These are phyloP conservation scores for Rhytidiadelphus loreus DNA, from an alignment of 225 moss, liverwort and hornwort species.

Conservation along the genomic window DNA sequence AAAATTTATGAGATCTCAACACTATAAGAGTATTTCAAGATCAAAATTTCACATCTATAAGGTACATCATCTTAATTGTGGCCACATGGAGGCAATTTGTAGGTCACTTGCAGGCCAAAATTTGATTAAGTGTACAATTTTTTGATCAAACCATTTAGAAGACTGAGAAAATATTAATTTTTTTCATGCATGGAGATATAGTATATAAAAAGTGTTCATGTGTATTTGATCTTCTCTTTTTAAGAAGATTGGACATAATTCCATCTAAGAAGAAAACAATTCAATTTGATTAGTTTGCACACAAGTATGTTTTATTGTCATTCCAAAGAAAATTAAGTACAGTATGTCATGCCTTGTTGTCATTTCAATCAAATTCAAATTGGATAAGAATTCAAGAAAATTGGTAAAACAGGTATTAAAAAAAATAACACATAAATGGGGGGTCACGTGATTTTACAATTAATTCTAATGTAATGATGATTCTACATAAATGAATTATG, in stretches of 20 bases:
- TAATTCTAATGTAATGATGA: background rate
- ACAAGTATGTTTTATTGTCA: background rate
- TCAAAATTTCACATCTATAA: background rate
- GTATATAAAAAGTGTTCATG: background rate
- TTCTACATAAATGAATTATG: background rate
- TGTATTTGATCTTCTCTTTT: background rate
- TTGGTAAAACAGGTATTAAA: background rate
- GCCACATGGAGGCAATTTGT: accelerated
- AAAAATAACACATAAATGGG: background rate
- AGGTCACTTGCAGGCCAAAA: background rate
- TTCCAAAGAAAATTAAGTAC: background rate
- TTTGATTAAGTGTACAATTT: background rate
- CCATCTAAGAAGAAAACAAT: background rate
- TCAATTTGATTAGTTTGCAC: background rate
- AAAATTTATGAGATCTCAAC: background rate
- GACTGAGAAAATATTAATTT: background rate
- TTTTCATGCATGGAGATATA: background rate
- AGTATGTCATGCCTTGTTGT: background rate
- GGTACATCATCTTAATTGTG: background rate
- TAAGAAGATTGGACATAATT: background rate
- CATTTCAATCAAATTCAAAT: background rate
- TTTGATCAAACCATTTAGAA: background rate
- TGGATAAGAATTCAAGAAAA: background rate
- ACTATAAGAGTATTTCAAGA: background rate
- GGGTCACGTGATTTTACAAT: background rate